Percentiles rank a stretch among this genome's conserved stretches.
Conservation (phyloP, 2,329 filamentous ascomycete species). For the Verticillium longisporum region DNA sequence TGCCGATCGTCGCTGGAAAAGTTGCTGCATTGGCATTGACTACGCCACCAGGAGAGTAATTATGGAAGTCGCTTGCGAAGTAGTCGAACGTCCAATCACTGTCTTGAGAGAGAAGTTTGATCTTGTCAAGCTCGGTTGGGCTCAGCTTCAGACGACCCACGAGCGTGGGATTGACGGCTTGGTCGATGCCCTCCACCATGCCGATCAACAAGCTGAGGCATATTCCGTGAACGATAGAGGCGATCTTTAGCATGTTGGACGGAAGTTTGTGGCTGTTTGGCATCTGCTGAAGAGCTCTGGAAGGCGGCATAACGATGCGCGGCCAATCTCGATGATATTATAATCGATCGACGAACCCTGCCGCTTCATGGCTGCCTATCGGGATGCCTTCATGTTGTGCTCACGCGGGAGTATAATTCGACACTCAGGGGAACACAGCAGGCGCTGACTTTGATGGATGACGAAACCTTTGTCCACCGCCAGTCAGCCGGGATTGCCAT, state of each 20-base stretch:
- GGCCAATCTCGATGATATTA: not conserved
- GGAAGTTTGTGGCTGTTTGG: not conserved
- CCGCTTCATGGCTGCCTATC: not conserved
- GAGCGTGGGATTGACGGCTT: constrained; percentile 17
- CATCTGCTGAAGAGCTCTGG: not conserved
- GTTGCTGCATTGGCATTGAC: constrained; percentile 44
- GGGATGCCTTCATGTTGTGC: not conserved
- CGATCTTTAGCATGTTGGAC: constrained; percentile 1
- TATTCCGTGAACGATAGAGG: not conserved
- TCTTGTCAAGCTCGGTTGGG: constrained; percentile 37
- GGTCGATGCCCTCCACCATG: constrained; percentile 3
- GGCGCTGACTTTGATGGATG: not conserved
- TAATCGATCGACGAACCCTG: not conserved
- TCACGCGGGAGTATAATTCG: not conserved
- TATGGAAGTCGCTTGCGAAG: constrained; percentile 30
- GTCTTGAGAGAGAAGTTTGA: constrained; percentile 29
- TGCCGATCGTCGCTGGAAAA: constrained; percentile 37
- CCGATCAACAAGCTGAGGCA: not conserved
- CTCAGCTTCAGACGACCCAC: constrained; percentile 22
- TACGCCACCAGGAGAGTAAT: constrained; percentile 36
- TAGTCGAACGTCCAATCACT: constrained; percentile 44
- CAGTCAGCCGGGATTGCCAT: not conserved
- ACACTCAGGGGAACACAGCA: not conserved
- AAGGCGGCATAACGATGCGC: not conserved
- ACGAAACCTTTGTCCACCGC: not conserved